Evolutionary conservation across 164 flowering plant genomes (phyloP).

Genomic region (Annona squamosa): DNA sequence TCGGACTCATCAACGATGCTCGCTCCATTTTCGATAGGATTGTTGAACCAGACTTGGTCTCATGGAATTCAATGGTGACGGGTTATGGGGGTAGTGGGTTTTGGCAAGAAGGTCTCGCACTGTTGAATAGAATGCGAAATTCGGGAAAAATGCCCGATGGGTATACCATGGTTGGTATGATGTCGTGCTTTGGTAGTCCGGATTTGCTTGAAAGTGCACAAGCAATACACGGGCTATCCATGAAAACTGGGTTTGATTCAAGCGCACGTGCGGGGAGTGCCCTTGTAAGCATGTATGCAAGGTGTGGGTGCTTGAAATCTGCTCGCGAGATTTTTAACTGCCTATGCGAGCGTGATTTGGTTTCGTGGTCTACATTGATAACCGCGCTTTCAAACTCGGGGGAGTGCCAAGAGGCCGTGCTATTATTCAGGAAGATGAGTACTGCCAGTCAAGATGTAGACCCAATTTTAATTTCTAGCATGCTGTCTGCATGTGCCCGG

Average conservation of each 20-base stretch:
- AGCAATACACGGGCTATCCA: slow-evolving; percentile 56
- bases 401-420: slow-evolving; percentile 32
- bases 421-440: slow-evolving; percentile 37
- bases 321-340: slow-evolving; percentile 41
- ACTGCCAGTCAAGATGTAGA: slow-evolving; percentile 37
- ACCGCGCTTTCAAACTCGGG: slow-evolving; percentile 56
- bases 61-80: slow-evolving; percentile 64
- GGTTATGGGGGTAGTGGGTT: slow-evolving; percentile 45
- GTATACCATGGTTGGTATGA: slow-evolving; percentile 55
- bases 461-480: slow-evolving; percentile 41
- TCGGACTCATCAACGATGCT: slow-evolving; percentile 47
- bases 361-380: slow-evolving; percentile 70
- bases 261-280: slow-evolving; percentile 51
- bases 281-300: slow-evolving; percentile 72
- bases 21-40: slow-evolving; percentile 40
- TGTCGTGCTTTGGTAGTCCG: slow-evolving; percentile 31
- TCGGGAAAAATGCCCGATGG: slow-evolving; percentile 51
- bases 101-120: slow-evolving; percentile 37
- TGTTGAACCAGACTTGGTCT: slow-evolving; percentile 51
- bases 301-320: slow-evolving; percentile 42
- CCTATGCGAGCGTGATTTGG: slow-evolving; percentile 51
- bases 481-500: slow-evolving; percentile 48
- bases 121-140: slow-evolving; percentile 41
- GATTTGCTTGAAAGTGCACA: slow-evolving; percentile 31
- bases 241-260: slow-evolving; percentile 44